Percentiles rank a stretch among this genome's conserved stretches.
Conservation (phyloP, 2,329 filamentous ascomycete genomes). For the Aspergillus felis region DNA sequence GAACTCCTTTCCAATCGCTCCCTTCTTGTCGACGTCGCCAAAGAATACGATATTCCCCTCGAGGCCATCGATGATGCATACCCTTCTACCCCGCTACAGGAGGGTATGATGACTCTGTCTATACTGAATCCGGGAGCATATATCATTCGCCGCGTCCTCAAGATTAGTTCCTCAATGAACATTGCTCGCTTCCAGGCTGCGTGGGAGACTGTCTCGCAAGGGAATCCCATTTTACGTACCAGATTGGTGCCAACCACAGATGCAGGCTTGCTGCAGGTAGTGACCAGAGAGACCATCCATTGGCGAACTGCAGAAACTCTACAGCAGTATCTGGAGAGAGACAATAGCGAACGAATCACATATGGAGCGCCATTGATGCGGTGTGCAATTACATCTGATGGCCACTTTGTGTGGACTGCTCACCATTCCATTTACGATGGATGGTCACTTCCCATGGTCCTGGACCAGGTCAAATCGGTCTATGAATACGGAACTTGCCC, state of each 20-base stretch:
- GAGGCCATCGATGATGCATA: constrained; percentile 18
- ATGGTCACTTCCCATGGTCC: constrained; percentile 23
- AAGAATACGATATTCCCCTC: neutral
- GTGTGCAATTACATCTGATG: constrained; percentile 4
- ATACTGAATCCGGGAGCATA: constrained; percentile 35
- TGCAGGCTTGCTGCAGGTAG: constrained; percentile 20
- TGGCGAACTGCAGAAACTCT: constrained; percentile 15
- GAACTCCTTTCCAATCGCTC: neutral
- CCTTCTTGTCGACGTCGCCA: neutral
- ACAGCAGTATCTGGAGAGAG: constrained; percentile 7
- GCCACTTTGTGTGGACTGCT: constrained; percentile 39
- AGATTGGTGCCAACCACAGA: constrained; percentile 23
- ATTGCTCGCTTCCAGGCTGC: constrained; percentile 32
- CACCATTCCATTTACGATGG: constrained; percentile 47
- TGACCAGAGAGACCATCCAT: constrained; percentile 16
- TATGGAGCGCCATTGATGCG: constrained; percentile 9
- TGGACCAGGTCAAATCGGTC: constrained; percentile 9
- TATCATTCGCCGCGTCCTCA: constrained; percentile 31
- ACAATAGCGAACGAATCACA: constrained; percentile 5
- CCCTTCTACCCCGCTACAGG: constrained; percentile 37
- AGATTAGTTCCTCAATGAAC: constrained; percentile 24
- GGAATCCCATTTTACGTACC: constrained; percentile 42
- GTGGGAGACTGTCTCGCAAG: constrained; percentile 32
- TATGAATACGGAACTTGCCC: neutral
- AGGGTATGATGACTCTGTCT: constrained; percentile 37